Base-by-base conservation (phyloP, 2,329 filamentous ascomycete species). In the Diaporthe nobilis region DNA sequence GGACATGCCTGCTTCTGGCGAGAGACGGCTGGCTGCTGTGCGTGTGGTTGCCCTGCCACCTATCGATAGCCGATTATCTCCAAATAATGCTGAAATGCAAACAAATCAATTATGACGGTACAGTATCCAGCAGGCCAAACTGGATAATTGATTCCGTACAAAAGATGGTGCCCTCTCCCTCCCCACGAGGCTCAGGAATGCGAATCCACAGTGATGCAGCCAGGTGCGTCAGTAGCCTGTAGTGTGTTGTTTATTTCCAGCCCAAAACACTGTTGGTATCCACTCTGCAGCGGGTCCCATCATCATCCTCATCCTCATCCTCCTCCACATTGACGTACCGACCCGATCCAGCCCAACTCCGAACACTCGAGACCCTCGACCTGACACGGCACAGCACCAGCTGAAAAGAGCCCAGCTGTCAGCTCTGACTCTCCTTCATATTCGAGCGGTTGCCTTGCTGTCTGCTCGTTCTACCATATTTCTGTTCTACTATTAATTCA, bases 211-310 rank as follows among this genome's bases (percentile, higher is more conserved):
- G 65, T 70, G 65, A 70, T 70, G 65, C 65, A 55, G 65, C 17
- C 65, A 39, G 39, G 65, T 37, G 63, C 63, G 5, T 34, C 63
- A 15, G 28, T 51, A 51, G 63, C 65, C 65, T 70, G 65, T 53
- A 70, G 65, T 39, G 47, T 70, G 65, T 39, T 70, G 65, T 70
- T 70, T 70, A 70, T 70, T 70, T 70, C 22, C n/a, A 42, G 65
- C 47, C 65, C 65, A 39, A 42, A 28, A 53, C 57, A 55, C 58
- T 73, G 37, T 55, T 65, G 58, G 61, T 47, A 34, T n/a, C 71
- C 71, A 73, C 71, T 53, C 61, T 53, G 17, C 53, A 71, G 55
- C 65, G 65, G 65, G 34, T 70, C 65, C 53, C 68, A 71, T 63
- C 71, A 72, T 60, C 71, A 73, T 73, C 47, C 28, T 53, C 71